Evolutionary conservation across 164 flowering plant genomes (phyloP).

Genomic region (Paratinospora sagittata): DNA sequence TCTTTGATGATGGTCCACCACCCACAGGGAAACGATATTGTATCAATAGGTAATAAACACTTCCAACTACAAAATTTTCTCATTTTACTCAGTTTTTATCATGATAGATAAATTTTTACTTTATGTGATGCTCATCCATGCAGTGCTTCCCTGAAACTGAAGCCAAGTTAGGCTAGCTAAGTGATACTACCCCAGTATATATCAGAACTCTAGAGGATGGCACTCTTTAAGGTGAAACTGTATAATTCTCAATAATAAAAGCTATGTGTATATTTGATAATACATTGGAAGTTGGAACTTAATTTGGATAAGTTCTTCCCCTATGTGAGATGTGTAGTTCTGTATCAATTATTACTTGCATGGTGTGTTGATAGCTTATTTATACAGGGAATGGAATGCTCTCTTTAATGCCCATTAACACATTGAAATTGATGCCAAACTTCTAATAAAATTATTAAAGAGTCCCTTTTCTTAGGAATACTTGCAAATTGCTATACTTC

Average conservation of each 20-base stretch:
- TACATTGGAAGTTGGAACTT: not conserved
- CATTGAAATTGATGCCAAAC: too few relatives aligned
- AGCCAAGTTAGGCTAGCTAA: conserved; percentile 29
- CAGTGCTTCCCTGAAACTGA: conserved; percentile 71
- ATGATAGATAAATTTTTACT: not conserved
- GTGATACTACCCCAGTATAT: not conserved
- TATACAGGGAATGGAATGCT: not conserved
- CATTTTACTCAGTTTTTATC: not conserved
- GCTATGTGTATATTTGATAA: not conserved
- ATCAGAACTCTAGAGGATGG: not conserved
- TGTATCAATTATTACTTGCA: not conserved
- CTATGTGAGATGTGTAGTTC: not conserved
- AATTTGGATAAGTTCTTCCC: not conserved
- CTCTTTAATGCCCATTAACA: not conserved
- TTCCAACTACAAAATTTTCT: not conserved
- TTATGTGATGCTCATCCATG: conserved; percentile 11
- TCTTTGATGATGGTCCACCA: conserved; percentile 89
- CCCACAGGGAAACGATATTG: conserved; percentile 91
- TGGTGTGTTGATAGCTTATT: not conserved
- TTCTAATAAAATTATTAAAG: too few relatives aligned
- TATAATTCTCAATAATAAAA: not conserved
- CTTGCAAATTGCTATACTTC: too few relatives aligned
- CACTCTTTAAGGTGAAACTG: not conserved
- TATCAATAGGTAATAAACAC: conserved; percentile 65
- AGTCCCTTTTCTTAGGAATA: too few relatives aligned